Evolutionary conservation across 495 filamentous ascomycete species (phyloP), one percentile per base, ranked within the genome.

Genomic region (Aeminium ludgeri): DNA sequence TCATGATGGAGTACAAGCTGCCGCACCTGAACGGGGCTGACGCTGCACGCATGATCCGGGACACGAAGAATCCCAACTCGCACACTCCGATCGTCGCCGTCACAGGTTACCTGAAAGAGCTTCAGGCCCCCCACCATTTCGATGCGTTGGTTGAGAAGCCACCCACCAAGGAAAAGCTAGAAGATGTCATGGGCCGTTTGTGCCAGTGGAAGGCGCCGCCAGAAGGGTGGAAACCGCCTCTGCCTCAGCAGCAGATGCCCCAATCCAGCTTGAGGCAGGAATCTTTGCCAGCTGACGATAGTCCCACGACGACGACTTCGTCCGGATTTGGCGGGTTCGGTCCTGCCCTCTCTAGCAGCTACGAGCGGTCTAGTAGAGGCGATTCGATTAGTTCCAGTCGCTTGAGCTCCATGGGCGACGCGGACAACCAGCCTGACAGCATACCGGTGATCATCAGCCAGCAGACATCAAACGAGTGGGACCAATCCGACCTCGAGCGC

Each of bases 61-160:
- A 93, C 48, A 93, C 84, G 4, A 84, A 87, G 59, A 93, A 93
- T 58, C 71, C 80, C 16, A 97, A 97, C 54, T 74, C 79, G n/a
- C 74, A 83, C 51, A 97, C 89, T 0, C 89, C 89, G 1, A 89
- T 97, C 49, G 83, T 97, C 34, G 84, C 85, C 34, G 83, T 96
- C n/a, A 97, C 89, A 11, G 86, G 89, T 30, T 97, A 97, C 59
- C 65, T 97, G 11, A 96, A 95, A 50, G 89, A 97, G 52, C 69
- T 97, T 15, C 85, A 82, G 28, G 83, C 85, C 42, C 82, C 82
- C 8, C 86, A 96, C 64, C 79, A 95, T 58, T 96, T 97, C 51
- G 84, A 94, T 53, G 78, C 78, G 8, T 68, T 96, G 36, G 83
- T 97, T 35, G 84, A 96, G 59, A 97, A 97, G 58, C 89, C 89